Base-by-base conservation (phyloP, 768 basidiomycete genomes). In the Peribolospora kevripleyi region DNA sequence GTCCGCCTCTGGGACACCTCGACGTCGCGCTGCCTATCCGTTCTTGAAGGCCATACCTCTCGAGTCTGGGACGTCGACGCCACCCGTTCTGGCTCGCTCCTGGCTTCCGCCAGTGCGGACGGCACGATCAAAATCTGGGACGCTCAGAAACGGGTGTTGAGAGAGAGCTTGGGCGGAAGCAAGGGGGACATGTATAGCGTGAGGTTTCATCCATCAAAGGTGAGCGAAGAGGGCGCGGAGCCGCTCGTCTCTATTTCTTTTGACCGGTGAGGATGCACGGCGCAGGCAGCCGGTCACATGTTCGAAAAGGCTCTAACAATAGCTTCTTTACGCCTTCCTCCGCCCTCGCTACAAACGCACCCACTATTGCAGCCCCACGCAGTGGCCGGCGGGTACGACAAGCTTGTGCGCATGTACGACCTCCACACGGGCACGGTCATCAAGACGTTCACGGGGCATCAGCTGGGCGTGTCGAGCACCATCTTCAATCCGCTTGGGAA, bases 371-470 rank as follows among this genome's bases (percentile, higher is more conserved):
- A 67, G 65, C 58, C 63, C 50, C 61, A 65, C 55, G 47, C 65
- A 13, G 60, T 61, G 2, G 57, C 65, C 0, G 66, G 63, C 8
- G 61, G 60, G 5, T 67, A 67, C 52, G 66, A 67, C 57, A 58
- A 60, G 53, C 65, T 66, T n/a, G 48, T 67, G 3, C 57, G 65
- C 4, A 57, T 60, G 2, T 67, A 60, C 58, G 65, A 66, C 42
- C 58, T 66, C 46, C 62, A 64, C 48, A 60, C 62, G 4, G 61
- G 59, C 3, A 60, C 63, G 25, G 60, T 64, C 50, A 54, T 66
- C 14, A 58, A 65, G 49, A 67, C 66, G 3, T 67, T 66, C 46
- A 66, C 66, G 3, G 66, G 66, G 5, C 65, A 66, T 52, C 59
- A 58, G n/a, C 61, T 63, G 46, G 60, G 60, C 53, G 61, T 63